These are phyloP conservation scores for Sugiyamaella sp. DNA, from an alignment of 1,139 yeast genomes.

Conservation along the genomic window DNA sequence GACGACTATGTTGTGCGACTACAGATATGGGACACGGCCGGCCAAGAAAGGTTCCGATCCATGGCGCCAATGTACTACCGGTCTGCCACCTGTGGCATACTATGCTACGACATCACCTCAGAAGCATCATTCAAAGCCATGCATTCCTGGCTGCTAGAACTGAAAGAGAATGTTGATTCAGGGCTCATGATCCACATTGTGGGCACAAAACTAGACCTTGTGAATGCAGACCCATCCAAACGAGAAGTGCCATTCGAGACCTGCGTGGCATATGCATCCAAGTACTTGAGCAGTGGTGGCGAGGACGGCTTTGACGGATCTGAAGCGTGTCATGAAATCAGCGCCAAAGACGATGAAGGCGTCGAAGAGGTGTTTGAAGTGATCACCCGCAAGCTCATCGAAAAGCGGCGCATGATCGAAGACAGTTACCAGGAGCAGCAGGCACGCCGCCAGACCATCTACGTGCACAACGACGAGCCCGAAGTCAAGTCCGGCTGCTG, in stretches of 20 bases:
- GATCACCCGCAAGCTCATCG: constrained; percentile 41
- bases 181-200: constrained; percentile 84
- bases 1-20: constrained; percentile 83
- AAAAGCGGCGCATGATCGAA: constrained; percentile 32
- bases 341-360: constrained; percentile 45
- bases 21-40: constrained; percentile 96
- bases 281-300: constrained; percentile 36
- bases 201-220: constrained; percentile 82
- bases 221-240: constrained; percentile 41
- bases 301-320: constrained; percentile 35
- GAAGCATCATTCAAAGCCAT: constrained; percentile 93
- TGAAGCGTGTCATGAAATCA: constrained; percentile 43
- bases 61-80: constrained; percentile 95
- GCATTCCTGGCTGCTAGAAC: constrained; percentile 86
- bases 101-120: constrained; percentile 88
- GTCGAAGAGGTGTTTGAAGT: constrained; percentile 44
- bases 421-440: constrained; percentile 33
- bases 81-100: constrained; percentile 91
- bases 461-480: constrained; percentile 40
- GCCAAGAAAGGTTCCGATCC: constrained; percentile 89
- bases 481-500: constrained; percentile 36
- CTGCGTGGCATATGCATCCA: constrained; percentile 43
- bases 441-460: constrained; percentile 37
- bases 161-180: constrained; percentile 82
- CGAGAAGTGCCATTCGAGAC: constrained; percentile 45